Conservation (phyloP, 768 basidiomycete species). For the Inosperma sp. region DNA sequence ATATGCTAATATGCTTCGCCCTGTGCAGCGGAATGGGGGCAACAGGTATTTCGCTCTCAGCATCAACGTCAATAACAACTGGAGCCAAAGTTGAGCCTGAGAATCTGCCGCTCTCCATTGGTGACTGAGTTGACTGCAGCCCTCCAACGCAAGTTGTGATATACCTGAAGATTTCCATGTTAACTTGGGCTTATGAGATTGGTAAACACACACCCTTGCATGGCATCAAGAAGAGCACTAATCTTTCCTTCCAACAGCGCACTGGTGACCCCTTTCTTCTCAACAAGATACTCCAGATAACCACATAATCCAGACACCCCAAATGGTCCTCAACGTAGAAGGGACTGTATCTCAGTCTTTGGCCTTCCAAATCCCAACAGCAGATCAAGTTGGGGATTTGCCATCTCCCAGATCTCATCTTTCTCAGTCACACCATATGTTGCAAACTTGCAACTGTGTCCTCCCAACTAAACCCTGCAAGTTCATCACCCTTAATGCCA, state of each 20-base stretch:
- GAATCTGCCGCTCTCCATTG: background rate
- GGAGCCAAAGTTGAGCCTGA: background rate
- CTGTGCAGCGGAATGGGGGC: background rate
- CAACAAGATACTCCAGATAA: constrained; percentile 1
- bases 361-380: constrained; percentile 1
- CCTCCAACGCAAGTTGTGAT: too few species aligned
- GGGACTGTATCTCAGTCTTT: background rate
- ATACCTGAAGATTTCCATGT: too few species aligned
- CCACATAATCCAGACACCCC: background rate
- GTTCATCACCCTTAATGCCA: background rate
- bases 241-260: constrained; percentile 6
- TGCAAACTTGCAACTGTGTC: background rate
- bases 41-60: background rate
- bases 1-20: background rate
- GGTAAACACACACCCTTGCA: background rate
- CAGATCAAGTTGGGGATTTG: background rate
- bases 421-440: background rate
- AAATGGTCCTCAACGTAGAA: background rate
- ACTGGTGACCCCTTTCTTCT: background rate
- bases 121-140: background rate
- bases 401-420: constrained; percentile 11
- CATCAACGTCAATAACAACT: background rate
- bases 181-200: too few species aligned
- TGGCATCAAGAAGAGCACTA: background rate
- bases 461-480: background rate